A percentile compares a stretch with the other conserved stretches of the same genome.
Conservation (phyloP, 2,329 filamentous ascomycete genomes). For the Hirsutella thompsonii region DNA sequence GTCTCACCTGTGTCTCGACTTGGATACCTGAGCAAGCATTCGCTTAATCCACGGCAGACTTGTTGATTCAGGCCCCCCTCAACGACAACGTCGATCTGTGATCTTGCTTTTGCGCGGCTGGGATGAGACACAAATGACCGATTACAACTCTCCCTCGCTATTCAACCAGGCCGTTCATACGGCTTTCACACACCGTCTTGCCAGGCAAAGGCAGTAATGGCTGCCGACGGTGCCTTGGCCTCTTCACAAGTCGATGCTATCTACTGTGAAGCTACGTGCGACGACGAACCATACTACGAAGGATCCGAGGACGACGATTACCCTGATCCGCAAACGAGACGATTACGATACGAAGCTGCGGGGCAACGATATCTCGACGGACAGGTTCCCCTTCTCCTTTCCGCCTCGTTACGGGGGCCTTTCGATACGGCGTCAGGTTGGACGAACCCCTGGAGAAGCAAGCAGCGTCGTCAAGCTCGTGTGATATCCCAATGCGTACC, state of each 20-base stretch:
- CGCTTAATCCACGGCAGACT: not conserved
- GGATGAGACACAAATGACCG: no score
- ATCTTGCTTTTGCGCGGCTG: no score
- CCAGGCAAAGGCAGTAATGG: not conserved
- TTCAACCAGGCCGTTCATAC: no score
- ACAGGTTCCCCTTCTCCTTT: slow-evolving; percentile 40
- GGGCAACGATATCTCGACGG: slow-evolving; percentile 47
- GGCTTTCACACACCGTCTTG: no score
- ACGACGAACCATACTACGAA: slow-evolving; percentile 39
- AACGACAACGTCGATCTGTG: not conserved
- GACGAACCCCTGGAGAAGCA: slow-evolving; percentile 19
- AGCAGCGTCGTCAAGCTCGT: not conserved
- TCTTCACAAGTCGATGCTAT: slow-evolving; percentile 12
- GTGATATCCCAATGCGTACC: not conserved
- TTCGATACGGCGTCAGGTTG: slow-evolving; percentile 29
- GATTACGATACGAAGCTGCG: slow-evolving; percentile 43
- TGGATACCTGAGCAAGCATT: not conserved
- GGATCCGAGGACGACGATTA: slow-evolving; percentile 47
- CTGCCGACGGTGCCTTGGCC: not conserved
- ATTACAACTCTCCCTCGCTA: no score
- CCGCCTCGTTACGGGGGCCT: slow-evolving; percentile 48
- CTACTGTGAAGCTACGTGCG: slow-evolving; percentile 31
- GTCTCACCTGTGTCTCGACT: slow-evolving; percentile 7
- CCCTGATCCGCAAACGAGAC: slow-evolving; percentile 29
- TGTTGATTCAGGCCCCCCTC: not conserved